Base-by-base conservation (phyloP, 2,329 filamentous ascomycete species). In the Teratosphaeria pseudoeucalypti region DNA sequence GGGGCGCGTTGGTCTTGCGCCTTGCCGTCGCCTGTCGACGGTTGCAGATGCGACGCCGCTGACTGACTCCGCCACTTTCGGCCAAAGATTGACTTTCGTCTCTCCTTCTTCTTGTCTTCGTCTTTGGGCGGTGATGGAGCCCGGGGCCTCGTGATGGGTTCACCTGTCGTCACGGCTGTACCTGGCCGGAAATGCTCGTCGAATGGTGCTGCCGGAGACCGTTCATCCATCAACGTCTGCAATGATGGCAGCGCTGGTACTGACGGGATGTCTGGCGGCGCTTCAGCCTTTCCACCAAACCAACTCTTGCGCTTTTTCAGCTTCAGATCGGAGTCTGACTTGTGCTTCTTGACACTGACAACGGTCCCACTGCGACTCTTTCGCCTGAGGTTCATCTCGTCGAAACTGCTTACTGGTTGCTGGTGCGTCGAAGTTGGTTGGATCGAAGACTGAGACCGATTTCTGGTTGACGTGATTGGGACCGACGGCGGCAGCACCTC, bases 281-380 rank as follows among this genome's bases (percentile, higher is more conserved):
- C 60, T 47, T 62, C 63, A 5, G 62, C 61, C 14, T 55, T 59
- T 12, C 62, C 66, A 16, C 66, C 67, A 53, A 68, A 68, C 65
- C 65, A 67, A 60, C 67, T 68, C 55, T 63, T 64, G 10, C 67
- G 65, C 34, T 62, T 64, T 39, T 57, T 65, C 52, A 57, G 34
- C 16, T 54, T 57, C n/a, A 32, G 53, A 54, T 54, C 27, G 7
- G 53, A 14, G 7, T 55, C 57, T 10, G 57, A 55, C 19, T 29
- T 55, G 23, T 58, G 34, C n/a, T 54, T 52, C 37, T 55, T 55
- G 10, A 53, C 16, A 19, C 16, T 49, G 12, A 55, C n/a, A 27
- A 16, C 37, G 27, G 37, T n/a, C 16, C 37, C 37, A 23, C 23
- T 19, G 12, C 27, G 49, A 19, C 14, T 54, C 27, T 32, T 54